Evolutionary conservation across 1,284 basidiomycete genomes (phyloP).

Genomic region (Inonotus hispidus): DNA sequence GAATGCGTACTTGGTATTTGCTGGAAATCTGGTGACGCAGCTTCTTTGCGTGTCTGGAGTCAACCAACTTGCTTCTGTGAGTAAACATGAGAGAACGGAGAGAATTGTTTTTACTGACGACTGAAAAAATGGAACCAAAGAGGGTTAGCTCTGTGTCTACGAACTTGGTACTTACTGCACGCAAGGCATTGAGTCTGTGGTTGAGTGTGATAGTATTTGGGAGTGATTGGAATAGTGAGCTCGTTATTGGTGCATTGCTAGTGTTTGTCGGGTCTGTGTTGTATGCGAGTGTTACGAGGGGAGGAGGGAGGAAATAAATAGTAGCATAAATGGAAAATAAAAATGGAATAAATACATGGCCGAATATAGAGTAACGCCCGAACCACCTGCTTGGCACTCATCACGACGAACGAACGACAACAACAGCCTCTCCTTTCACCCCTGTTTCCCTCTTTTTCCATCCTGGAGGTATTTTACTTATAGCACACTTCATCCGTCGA

Average conservation of each 20-base stretch:
- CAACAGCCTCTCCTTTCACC: not conserved
- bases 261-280: conserved; percentile 62
- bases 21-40: conserved; percentile 71
- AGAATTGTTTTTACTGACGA: not conserved
- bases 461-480: not conserved
- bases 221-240: conserved; percentile 55
- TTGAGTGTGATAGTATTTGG: conserved; percentile 76
- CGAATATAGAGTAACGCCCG: not conserved
- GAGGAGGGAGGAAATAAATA: not conserved
- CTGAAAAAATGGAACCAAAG: conserved; percentile 31
- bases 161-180: conserved; percentile 62
- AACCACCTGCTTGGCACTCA: not conserved
- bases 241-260: conserved; percentile 58
- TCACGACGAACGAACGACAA: not conserved
- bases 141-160: conserved; percentile 69
- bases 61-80: conserved; percentile 72
- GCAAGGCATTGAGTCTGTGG: conserved; percentile 67
- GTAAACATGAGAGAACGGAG: conserved; percentile 26
- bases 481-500: not conserved
- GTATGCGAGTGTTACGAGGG: conserved; percentile 27
- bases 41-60: conserved; percentile 85
- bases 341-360: not conserved
- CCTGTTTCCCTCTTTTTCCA: not conserved
- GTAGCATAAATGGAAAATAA: not conserved
- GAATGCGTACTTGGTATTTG: conserved; percentile 49